Evolutionary conservation across 495 filamentous ascomycete genomes (phyloP), one percentile per base, ranked within the genome.

Genomic region (Lophiostoma macrostomum): DNA sequence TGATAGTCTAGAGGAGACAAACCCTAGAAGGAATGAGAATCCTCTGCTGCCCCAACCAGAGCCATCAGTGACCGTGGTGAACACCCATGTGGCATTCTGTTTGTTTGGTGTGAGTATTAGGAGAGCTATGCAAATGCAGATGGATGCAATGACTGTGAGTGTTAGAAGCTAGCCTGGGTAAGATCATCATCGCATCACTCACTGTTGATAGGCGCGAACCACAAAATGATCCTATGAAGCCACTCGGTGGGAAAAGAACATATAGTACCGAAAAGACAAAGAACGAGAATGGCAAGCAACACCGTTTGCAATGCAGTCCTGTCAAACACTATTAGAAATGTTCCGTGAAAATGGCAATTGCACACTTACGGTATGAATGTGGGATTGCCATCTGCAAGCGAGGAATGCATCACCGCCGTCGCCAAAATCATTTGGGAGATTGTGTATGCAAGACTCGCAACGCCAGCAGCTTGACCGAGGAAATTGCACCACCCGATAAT

Each of bases 121-220:
- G 19, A 87, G 72, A 2, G 80, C 77, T 46, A 83, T 77, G 53
- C 76, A 77, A 60, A 85, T 76, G 45, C 69, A 69, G 48, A 85
- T 74, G 39, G 69, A 69, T 10, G 68, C 69, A 42, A 69, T 53
- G 20, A 71, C 67, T 67, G 23, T 5, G 13, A 4, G 2, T 11
- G 18, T 53, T 53, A 55, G 37, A 12, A 10, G 4, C 35, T 25
- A 10, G 12, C 29, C 7, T 8, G 1, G 4, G 3, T 38, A 14
- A 4, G 6, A 7, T 49, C 23, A 7, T 23, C 4, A 31, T n/a
- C 14, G 12, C 16, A 24, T 6, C 7, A 58, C 73, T 37, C 69
- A 83, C 80, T 77, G 67, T 87, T 87, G 50, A 87, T 85, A 0
- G 84, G 84, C 6, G 84, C 84, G 68, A 87, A 87, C 82, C 82